A percentile compares a stretch with the other conserved stretches of the same genome.
Evolutionary conservation across 2,329 filamentous ascomycete species (phyloP).

Genomic region (Ophiostoma sp.): DNA sequence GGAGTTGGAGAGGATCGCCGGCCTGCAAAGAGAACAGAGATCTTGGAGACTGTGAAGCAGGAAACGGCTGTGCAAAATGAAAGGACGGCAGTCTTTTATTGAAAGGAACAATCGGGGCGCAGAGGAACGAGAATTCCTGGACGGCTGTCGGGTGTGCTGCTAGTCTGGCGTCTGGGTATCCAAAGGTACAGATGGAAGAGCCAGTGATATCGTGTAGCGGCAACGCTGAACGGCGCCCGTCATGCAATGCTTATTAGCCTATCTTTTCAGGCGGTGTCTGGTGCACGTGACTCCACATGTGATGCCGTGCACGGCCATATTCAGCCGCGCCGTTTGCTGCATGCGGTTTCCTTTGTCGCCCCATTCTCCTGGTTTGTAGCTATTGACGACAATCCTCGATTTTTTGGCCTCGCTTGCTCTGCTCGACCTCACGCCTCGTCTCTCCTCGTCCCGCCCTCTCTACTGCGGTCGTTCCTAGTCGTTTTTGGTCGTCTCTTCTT

Average conservation of each 20-base stretch:
- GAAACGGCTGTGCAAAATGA: too few species aligned
- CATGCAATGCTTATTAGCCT: neutral
- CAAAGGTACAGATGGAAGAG: neutral
- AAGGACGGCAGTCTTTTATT: neutral
- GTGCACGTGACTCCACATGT: constrained; percentile 5
- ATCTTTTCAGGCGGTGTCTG: neutral
- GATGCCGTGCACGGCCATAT: neutral
- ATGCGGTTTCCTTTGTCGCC: constrained; percentile 7
- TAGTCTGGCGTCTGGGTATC: neutral
- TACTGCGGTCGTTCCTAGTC: neutral
- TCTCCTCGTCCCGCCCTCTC: neutral
- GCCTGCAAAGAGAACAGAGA: too few species aligned
- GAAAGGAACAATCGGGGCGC: neutral
- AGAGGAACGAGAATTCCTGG: neutral
- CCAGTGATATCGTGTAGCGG: neutral
- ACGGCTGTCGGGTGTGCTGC: neutral
- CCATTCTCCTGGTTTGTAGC: constrained; percentile 1
- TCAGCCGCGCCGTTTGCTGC: constrained; percentile 19
- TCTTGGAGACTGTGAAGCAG: too few species aligned
- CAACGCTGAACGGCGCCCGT: neutral
- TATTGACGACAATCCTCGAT: constrained; percentile 7
- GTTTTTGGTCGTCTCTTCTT: neutral
- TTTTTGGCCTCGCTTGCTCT: constrained; percentile 1
- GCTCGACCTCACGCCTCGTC: neutral
- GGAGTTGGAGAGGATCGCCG: neutral